Base-by-base conservation (phyloP, 2,329 filamentous ascomycete species). In the Pestalotiopsis sp. region DNA sequence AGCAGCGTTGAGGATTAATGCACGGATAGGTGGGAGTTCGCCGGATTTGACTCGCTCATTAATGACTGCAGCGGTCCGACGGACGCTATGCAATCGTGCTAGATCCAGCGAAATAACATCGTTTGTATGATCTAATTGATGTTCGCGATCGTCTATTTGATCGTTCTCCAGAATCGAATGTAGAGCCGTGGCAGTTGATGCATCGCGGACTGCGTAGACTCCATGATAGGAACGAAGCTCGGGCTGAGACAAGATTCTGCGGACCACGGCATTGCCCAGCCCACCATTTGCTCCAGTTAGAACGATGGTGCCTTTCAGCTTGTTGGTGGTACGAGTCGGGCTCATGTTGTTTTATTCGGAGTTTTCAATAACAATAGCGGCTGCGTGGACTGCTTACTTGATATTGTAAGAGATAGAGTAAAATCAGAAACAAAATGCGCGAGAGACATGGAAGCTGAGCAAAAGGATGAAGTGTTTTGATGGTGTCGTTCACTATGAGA, bases 261-360 rank as follows among this genome's bases (percentile, higher is more conserved):
- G 61, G 11, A 80, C 76, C 5, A 81, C 79, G 27, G 76, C 74
- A 13, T 77, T 78, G 9, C 81, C 81, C 36, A 83, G 76, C 25
- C 80, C 78, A 57, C 81, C 81, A 67, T 82, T 82, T 38, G 79
- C 72, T 4, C 81, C 81, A 4, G 81, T 83, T 6, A 82, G 69
- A 1, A 83, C 39, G 31, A 83, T 76, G 2, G 78, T 75, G 68
- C 80, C 78, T 67, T 67, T 61, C 20, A 5, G 23, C 20, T 27
- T 36, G 57, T 27, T 59, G 57, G 25, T 59, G 57, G 25, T 59
- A 13, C 23, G 1, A 5, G 57, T 23, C 11, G 31, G 20, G 25
- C 23, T 23, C 57, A 59, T 59, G 57, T 59, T 13, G 57, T n/a
- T 5, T 52, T 5, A 52, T 52, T 52, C 4, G 13, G 45, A 31